phyloP scores from a whole-genome alignment of 371 early-diverging fungal genomes.

The Vairimorpha necatrix region DNA sequence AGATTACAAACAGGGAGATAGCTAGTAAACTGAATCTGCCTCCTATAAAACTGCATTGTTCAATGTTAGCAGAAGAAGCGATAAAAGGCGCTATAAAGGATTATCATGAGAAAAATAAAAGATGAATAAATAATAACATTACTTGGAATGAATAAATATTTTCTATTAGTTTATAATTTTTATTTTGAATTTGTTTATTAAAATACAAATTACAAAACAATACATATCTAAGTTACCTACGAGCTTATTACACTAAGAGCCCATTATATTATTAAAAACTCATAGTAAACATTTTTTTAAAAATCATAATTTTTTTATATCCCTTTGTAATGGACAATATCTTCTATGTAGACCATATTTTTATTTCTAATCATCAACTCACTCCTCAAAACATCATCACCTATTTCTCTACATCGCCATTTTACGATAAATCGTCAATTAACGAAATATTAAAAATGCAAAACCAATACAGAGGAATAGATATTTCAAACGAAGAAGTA shows the following conservation, averaged over 20 bases:
- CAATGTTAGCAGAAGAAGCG: constrained; percentile 96
- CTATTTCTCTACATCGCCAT: constrained; percentile 84
- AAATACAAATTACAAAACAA: too few species aligned
- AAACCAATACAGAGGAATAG: constrained; percentile 75
- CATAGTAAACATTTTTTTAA: too few species aligned
- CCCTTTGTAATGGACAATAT: constrained; percentile 44
- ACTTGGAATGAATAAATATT: background rate
- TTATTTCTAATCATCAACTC: constrained; percentile 48
- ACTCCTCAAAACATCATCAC: constrained; percentile 74
- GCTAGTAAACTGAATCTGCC: constrained; percentile 87
- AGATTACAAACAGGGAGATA: constrained; percentile 89
- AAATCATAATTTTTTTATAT: background rate
- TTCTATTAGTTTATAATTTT: too few species aligned
- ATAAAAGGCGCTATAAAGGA: constrained; percentile 89
- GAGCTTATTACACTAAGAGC: too few species aligned
- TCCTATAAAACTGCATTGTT: constrained; percentile 95
- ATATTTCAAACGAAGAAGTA: constrained; percentile 67
- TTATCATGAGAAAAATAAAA: constrained; percentile 65
- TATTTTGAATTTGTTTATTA: background rate
- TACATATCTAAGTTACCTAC: too few species aligned
- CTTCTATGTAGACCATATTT: constrained; percentile 58
- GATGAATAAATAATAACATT: background rate
- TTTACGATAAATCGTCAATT: constrained; percentile 86
- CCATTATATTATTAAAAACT: too few species aligned
- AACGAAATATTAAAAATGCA: constrained; percentile 93